Evolutionary conservation across 2,329 filamentous ascomycete genomes (phyloP).

Genomic region (Xylaria sp.): DNA sequence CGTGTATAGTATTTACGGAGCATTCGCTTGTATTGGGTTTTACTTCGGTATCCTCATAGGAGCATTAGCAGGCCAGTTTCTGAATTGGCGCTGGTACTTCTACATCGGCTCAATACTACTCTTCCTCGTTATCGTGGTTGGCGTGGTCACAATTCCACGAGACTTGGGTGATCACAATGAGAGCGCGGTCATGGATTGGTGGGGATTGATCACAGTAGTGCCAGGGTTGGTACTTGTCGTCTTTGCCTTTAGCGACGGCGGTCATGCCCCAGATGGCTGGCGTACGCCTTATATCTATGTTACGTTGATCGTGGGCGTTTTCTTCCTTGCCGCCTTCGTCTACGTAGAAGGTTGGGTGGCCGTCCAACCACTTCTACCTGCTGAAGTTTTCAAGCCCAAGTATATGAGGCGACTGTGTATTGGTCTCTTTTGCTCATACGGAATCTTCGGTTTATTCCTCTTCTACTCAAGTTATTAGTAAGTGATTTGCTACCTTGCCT

Average conservation of each 20-base stretch:
- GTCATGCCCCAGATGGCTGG: slow-evolving; percentile 76
- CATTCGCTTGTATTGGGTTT: slow-evolving; percentile 65
- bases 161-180: slow-evolving; percentile 45
- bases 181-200: slow-evolving; percentile 74
- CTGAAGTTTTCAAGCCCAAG: slow-evolving; percentile 74
- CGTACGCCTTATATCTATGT: slow-evolving; percentile 76
- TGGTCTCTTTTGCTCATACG: slow-evolving; percentile 73
- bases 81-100: slow-evolving; percentile 74
- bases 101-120: slow-evolving; percentile 65
- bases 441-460: slow-evolving; percentile 73
- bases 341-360: slow-evolving; percentile 80
- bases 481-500: slow-evolving; percentile 31
- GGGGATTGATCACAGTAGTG: slow-evolving; percentile 69
- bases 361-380: slow-evolving; percentile 73
- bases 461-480: slow-evolving; percentile 69
- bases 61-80: slow-evolving; percentile 67
- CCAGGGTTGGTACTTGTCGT: slow-evolving; percentile 75
- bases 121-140: slow-evolving; percentile 42
- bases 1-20: slow-evolving; percentile 67
- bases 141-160: slow-evolving; percentile 47
- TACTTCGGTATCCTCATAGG: slow-evolving; percentile 73
- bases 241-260: slow-evolving; percentile 78
- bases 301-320: slow-evolving; percentile 69
- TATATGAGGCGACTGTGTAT: slow-evolving; percentile 72
- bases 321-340: slow-evolving; percentile 68